Percentiles rank a stretch among this genome's conserved stretches.
Conservation (phyloP, 257 asterid genomes). For the Coffea eugenioides region DNA sequence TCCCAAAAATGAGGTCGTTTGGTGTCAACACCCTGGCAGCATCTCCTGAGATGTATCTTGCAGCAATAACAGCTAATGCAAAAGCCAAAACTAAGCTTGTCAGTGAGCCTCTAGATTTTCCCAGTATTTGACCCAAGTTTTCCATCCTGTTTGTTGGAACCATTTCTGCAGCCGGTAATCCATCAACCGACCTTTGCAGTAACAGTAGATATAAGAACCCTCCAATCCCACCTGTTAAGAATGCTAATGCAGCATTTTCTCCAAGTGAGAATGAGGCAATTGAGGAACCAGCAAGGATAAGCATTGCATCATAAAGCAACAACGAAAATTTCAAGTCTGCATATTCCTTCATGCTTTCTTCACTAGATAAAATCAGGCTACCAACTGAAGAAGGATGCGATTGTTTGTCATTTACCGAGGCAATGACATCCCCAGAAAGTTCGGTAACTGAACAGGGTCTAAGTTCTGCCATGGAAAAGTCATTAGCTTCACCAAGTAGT, state of each 20-base stretch:
- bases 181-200: slow-evolving; percentile 76
- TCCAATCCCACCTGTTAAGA: slow-evolving; percentile 62
- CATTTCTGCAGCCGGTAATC: slow-evolving; percentile 44
- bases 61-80: slow-evolving; percentile 33
- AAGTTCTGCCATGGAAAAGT: slow-evolving; percentile 67
- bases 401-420: slow-evolving; percentile 13
- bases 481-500: slow-evolving; percentile 73
- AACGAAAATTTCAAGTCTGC: slow-evolving; percentile 64
- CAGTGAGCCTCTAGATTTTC: slow-evolving; percentile 43
- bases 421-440: slow-evolving; percentile 40
- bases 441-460: slow-evolving; percentile 50
- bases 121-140: slow-evolving; percentile 25
- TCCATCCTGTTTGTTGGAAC: slow-evolving; percentile 27
- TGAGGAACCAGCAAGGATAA: slow-evolving; percentile 56
- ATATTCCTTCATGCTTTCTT: slow-evolving; percentile 86
- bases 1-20: slow-evolving; percentile 63
- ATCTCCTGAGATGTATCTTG: slow-evolving; percentile 51
- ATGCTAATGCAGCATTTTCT: slow-evolving; percentile 49
- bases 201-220: slow-evolving; percentile 67
- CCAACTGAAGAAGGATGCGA: slow-evolving; percentile 18
- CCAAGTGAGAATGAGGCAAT: slow-evolving; percentile 41
- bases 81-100: slow-evolving; percentile 41
- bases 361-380: slow-evolving; percentile 31
- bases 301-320: slow-evolving; percentile 57
- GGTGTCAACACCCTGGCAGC: slow-evolving; percentile 46